phyloP scores from a whole-genome alignment of 2,329 filamentous ascomycete genomes.

The Ceratocystis alfenasii region DNA sequence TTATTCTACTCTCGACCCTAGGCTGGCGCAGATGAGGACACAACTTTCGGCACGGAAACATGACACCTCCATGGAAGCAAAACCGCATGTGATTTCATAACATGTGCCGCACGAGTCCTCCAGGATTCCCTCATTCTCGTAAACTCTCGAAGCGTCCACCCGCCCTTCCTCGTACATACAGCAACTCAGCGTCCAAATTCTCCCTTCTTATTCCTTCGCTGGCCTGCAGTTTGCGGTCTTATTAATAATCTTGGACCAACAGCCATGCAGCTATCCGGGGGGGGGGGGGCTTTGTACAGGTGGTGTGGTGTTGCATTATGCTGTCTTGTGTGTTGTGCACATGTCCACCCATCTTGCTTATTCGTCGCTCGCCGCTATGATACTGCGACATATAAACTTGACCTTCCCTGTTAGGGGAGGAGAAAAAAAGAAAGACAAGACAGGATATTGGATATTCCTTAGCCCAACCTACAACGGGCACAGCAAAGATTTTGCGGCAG shows the following conservation, averaged over 20 bases:
- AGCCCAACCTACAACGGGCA: background rate
- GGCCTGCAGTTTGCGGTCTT: background rate
- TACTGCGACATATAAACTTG: background rate
- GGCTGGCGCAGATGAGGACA: background rate
- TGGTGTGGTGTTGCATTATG: background rate
- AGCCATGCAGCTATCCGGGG: background rate
- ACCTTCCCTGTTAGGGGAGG: background rate
- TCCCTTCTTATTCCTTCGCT: background rate
- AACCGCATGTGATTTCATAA: background rate
- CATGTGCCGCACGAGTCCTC: background rate
- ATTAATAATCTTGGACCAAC: background rate
- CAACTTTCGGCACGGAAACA: background rate
- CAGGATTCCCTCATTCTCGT: background rate
- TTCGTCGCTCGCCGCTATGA: background rate
- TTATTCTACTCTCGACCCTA: background rate
- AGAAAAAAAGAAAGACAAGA: too few species aligned
- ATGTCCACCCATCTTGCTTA: background rate
- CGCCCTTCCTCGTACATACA: slow-evolving; percentile 9
- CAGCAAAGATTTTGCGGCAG: background rate
- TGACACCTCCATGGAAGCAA: background rate
- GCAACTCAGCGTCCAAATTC: background rate
- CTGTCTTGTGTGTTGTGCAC: background rate
- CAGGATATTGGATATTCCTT: background rate
- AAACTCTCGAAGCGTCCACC: background rate
- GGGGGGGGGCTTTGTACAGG: background rate